Evolutionary conservation across 768 basidiomycete genomes (phyloP), one percentile per base, ranked within the genome.

Genomic region (Amyloporia xantha): DNA sequence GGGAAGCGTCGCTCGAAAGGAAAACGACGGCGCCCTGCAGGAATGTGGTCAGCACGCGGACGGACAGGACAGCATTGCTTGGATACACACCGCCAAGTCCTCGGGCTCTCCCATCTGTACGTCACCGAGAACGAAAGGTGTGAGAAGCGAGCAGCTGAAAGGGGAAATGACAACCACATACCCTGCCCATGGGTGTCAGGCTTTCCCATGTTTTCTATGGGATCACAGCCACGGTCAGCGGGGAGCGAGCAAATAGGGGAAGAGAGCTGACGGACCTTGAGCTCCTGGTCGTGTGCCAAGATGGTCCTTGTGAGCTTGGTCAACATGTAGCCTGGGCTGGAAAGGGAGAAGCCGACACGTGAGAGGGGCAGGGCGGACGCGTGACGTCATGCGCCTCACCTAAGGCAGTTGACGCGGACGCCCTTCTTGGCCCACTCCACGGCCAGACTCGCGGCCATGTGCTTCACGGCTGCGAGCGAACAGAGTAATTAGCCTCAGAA

Each of bases 381-480:
- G 50, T 47, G 44, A 49, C 47, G 27, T 49, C 50, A 39, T 48
- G n/a, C 28, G 27, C 52, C 65, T 45, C 54, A 82, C 85, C 84
- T 88, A 41, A 89, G 62, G 45, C 82, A 71, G 65, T 95, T 95
- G 48, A 95, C 92, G 46, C 92, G 80, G 51, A 94, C 83, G 41
- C 83, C 83, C 55, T 84, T 80, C 65, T 84, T 86, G 0, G 95
- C 95, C 93, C 94, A 97, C 69, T 98, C 95, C 21, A 97, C 91
- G 1, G 87, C 94, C 27, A 97, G 74, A 56, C 86, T 90, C 1
- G 88, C 73, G 11, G 91, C 91, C 90, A 97, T 90, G 61, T 97
- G 94, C 58, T 86, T 85, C 27, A 97, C 93, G 41, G 93, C 86
- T 86, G 51, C 27, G 13, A 27, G 21, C n/a, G 23, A 43, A 24